A percentile compares a stretch with the other conserved stretches of the same genome.
Evolutionary conservation across 306 rosid species (phyloP).

Genomic region (Corylus avellana): DNA sequence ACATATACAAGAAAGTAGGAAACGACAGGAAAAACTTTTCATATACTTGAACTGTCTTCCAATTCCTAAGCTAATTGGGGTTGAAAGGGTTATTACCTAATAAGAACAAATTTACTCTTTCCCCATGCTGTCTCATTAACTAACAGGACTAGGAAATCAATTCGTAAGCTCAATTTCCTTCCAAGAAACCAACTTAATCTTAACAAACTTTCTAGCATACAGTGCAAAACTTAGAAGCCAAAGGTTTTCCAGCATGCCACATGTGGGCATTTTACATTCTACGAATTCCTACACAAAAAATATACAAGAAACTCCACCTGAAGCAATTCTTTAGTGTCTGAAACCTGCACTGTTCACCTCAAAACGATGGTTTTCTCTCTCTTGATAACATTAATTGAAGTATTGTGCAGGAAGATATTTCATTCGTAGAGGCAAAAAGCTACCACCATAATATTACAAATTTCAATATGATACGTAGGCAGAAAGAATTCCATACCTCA

Average conservation of each 20-base stretch:
- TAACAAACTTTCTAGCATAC: not conserved
- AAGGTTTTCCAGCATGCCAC: not conserved
- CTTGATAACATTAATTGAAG: not conserved
- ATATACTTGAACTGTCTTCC: not conserved
- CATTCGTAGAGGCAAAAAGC: not conserved
- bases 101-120: not conserved
- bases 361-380: not conserved
- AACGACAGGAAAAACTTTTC: not conserved
- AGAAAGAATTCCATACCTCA: slow-evolving; percentile 58
- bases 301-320: not conserved
- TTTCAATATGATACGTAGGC: slow-evolving; percentile 1
- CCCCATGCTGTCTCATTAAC: not conserved
- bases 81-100: not conserved
- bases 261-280: not conserved
- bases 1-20: not conserved
- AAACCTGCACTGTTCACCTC: not conserved
- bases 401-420: not conserved
- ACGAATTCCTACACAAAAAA: not conserved
- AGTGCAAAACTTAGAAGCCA: not conserved
- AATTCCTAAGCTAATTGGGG: not conserved
- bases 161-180: not conserved
- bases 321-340: not conserved
- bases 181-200: not conserved
- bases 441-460: not conserved
- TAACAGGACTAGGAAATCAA: not conserved